phyloP scores from a whole-genome alignment of 2,329 filamentous ascomycete species.

The Curvularia verruculosa region DNA sequence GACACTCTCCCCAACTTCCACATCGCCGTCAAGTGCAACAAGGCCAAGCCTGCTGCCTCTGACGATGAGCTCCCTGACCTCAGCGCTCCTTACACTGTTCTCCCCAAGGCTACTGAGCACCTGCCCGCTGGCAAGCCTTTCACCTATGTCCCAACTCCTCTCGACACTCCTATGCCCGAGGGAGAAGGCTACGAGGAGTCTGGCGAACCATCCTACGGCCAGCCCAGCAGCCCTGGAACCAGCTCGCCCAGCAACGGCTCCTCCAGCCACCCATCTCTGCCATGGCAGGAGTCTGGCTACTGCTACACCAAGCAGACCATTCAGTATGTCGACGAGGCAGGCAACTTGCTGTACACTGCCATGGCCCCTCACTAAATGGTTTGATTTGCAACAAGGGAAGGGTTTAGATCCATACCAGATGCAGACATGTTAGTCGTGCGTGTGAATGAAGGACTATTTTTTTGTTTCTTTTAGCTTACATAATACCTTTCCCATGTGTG shows the following conservation, averaged over 20 bases:
- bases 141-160: constrained; percentile 30
- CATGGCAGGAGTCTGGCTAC: constrained; percentile 39
- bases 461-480: constrained; percentile 5
- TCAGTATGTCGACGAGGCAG: constrained; percentile 43
- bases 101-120: constrained; percentile 35
- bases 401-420: not conserved
- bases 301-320: constrained; percentile 41
- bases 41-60: constrained; percentile 34
- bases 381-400: not conserved
- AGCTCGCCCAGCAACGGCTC: constrained; percentile 20
- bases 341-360: constrained; percentile 41
- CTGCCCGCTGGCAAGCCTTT: constrained; percentile 42
- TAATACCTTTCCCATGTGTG: constrained; percentile 19
- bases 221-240: constrained; percentile 14
- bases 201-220: not conserved
- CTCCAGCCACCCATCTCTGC: constrained; percentile 26
- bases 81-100: constrained; percentile 33
- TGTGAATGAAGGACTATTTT: constrained; percentile 9
- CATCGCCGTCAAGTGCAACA: constrained; percentile 39
- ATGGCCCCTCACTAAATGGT: constrained; percentile 10
- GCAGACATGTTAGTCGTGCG: constrained; percentile 1
- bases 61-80: constrained; percentile 39
- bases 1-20: constrained; percentile 43
- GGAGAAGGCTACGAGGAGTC: constrained; percentile 23
- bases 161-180: constrained; percentile 27